Evolutionary conservation across 2,329 filamentous ascomycete genomes (phyloP).

Genomic region (Trichophyton mentagrophytes): DNA sequence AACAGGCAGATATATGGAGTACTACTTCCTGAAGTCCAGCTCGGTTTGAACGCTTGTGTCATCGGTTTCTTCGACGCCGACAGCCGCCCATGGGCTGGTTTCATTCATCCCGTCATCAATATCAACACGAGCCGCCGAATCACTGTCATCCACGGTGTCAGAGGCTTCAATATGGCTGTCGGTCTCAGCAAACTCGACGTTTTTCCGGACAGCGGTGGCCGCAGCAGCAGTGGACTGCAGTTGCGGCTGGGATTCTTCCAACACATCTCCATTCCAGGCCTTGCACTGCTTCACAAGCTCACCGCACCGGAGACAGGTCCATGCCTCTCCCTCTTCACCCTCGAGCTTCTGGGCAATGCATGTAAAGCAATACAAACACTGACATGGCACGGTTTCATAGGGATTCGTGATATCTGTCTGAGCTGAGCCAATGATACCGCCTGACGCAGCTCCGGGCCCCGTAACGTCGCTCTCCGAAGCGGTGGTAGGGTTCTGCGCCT

Average conservation of each 20-base stretch:
- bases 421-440: slow-evolving; percentile 72
- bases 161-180: slow-evolving; percentile 11
- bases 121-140: slow-evolving; percentile 19
- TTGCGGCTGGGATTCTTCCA: slow-evolving; percentile 33
- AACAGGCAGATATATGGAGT: background rate
- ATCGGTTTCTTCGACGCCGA: slow-evolving; percentile 21
- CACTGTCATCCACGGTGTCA: slow-evolving; percentile 9
- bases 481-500: slow-evolving; percentile 67
- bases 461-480: slow-evolving; percentile 65
- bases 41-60: slow-evolving; percentile 12
- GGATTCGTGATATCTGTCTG: slow-evolving; percentile 93
- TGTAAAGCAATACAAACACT: slow-evolving; percentile 90
- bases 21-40: background rate
- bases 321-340: slow-evolving; percentile 85
- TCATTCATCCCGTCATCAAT: slow-evolving; percentile 25
- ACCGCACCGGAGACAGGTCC: slow-evolving; percentile 81
- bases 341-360: slow-evolving; percentile 85
- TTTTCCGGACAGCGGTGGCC: slow-evolving; percentile 22
- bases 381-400: slow-evolving; percentile 80
- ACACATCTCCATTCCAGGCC: slow-evolving; percentile 82
- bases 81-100: slow-evolving; percentile 27
- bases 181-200: slow-evolving; percentile 29
- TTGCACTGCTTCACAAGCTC: slow-evolving; percentile 71
- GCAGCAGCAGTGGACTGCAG: slow-evolving; percentile 16
- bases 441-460: slow-evolving; percentile 47